phyloP scores from a whole-genome alignment of 768 basidiomycete species.

The Mycena sanguinolenta region DNA sequence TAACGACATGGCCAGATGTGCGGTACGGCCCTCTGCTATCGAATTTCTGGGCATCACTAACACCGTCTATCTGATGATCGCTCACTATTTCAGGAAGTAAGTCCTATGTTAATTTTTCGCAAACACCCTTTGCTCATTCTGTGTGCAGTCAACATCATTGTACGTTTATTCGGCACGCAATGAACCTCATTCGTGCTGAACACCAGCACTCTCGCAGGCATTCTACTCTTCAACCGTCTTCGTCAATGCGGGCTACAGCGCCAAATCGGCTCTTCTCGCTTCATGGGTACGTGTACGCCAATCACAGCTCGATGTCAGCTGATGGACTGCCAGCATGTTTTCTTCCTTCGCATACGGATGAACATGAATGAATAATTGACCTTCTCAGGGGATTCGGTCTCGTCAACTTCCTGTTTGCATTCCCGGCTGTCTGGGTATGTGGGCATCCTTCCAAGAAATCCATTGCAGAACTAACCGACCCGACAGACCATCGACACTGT shows the following conservation, averaged over 20 bases:
- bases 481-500: constrained; percentile 67
- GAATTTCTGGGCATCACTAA: neutral
- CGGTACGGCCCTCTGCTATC: constrained; percentile 64
- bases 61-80: neutral
- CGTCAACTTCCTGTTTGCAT: constrained; percentile 75
- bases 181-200: neutral
- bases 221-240: constrained; percentile 90
- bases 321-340: no score
- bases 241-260: constrained; percentile 65
- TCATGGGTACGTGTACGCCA: constrained; percentile 51
- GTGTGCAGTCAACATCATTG: constrained; percentile 14
- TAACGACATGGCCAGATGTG: constrained; percentile 60
- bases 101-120: neutral
- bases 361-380: no score
- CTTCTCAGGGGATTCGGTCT: constrained; percentile 71
- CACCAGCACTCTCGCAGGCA: constrained; percentile 60
- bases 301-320: no score
- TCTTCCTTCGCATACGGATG: no score
- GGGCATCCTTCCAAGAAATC: constrained; percentile 40
- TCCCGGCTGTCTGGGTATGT: constrained; percentile 72
- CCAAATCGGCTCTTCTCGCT: constrained; percentile 69
- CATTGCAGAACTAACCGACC: neutral
- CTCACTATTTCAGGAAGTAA: neutral
- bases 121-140: neutral
- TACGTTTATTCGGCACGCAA: neutral